Evolutionary conservation across 805 yeast species (phyloP).

Genomic region (Saccharomycopsis fodiens): DNA sequence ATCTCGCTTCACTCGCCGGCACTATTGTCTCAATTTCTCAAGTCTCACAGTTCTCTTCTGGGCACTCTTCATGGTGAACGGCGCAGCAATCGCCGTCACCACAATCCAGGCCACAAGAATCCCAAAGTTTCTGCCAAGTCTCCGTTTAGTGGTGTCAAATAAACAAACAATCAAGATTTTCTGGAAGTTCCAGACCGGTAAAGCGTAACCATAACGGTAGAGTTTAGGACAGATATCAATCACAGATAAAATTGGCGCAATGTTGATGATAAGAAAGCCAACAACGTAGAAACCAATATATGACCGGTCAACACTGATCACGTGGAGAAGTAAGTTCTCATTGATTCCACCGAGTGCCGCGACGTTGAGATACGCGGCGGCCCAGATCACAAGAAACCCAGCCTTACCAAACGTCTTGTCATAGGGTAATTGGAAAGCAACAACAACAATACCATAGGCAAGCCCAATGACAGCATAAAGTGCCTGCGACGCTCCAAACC

Average conservation of each 20-base stretch:
- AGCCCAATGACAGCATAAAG: constrained; percentile 52
- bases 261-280: constrained; percentile 60
- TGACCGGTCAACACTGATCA: constrained; percentile 48
- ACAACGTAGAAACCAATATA: constrained; percentile 63
- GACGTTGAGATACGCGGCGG: constrained; percentile 60
- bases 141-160: constrained; percentile 13
- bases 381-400: constrained; percentile 73
- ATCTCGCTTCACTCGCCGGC: no score
- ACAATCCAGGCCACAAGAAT: constrained; percentile 10
- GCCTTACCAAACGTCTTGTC: constrained; percentile 51
- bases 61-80: constrained; percentile 10
- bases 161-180: constrained; percentile 14
- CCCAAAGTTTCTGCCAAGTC: constrained; percentile 13
- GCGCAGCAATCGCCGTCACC: not conserved
- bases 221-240: constrained; percentile 35
- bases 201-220: constrained; percentile 29
- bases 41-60: not conserved
- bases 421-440: constrained; percentile 61
- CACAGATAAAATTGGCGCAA: constrained; percentile 62
- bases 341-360: constrained; percentile 70
- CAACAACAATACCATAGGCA: constrained; percentile 49
- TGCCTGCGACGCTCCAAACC: constrained; percentile 42
- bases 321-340: constrained; percentile 49
- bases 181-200: constrained; percentile 24
- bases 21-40: not conserved